phyloP scores from a whole-genome alignment of 495 filamentous ascomycete genomes.

The Daldinia loculata region DNA sequence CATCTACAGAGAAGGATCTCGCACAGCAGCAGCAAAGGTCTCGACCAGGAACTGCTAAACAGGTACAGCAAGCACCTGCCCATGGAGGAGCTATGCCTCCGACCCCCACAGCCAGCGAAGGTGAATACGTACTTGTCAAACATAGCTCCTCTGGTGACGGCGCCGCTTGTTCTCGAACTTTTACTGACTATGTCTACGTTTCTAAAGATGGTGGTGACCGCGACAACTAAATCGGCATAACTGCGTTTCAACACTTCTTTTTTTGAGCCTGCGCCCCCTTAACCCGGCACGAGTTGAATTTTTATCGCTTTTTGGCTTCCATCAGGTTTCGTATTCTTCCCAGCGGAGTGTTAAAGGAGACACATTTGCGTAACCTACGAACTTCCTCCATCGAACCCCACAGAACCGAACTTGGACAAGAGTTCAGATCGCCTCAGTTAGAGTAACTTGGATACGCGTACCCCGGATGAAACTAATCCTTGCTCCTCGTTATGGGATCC shows the following conservation, averaged over 20 bases:
- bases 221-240: constrained; percentile 40
- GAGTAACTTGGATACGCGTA: constrained; percentile 28
- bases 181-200: constrained; percentile 48
- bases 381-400: constrained; percentile 4
- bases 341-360: neutral
- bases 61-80: constrained; percentile 55
- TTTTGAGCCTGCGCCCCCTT: constrained; percentile 5
- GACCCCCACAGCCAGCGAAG: constrained; percentile 66
- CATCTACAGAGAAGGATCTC: constrained; percentile 43
- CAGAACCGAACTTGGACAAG: constrained; percentile 30
- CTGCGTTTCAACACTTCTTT: constrained; percentile 12
- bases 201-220: constrained; percentile 48
- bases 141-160: constrained; percentile 43
- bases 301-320: constrained; percentile 22
- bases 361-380: constrained; percentile 12
- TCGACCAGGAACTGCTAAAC: constrained; percentile 54
- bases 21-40: constrained; percentile 47
- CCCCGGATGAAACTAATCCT: constrained; percentile 1
- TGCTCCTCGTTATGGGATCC: constrained; percentile 1
- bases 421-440: neutral
- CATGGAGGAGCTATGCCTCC: constrained; percentile 61
- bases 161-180: constrained; percentile 38
- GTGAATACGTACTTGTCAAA: constrained; percentile 60
- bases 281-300: constrained; percentile 20
- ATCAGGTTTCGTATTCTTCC: constrained; percentile 9